A percentile compares a stretch with the other conserved stretches of the same genome.
These are phyloP conservation scores for Mycoemilia scoparia DNA, from an alignment of 192 early-diverging fungal genomes.

Conservation along the genomic window DNA sequence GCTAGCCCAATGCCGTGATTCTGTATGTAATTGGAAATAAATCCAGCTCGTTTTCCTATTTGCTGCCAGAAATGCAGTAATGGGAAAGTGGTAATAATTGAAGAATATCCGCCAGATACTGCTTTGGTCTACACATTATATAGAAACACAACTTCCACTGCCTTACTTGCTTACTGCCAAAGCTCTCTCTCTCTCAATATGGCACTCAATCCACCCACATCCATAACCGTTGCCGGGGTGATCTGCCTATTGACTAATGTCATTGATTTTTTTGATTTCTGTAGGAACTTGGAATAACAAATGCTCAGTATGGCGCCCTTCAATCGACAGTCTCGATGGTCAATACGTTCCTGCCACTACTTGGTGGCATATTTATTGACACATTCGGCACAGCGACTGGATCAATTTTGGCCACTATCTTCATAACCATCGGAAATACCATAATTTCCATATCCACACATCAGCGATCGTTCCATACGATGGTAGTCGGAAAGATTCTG, in stretches of 20 bases:
- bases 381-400: constrained; percentile 39
- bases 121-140: constrained; percentile 2
- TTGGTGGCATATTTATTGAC: constrained; percentile 40
- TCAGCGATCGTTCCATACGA: constrained; percentile 18
- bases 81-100: constrained; percentile 1
- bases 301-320: constrained; percentile 42
- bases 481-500: constrained; percentile 35
- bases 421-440: constrained; percentile 35
- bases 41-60: too few species aligned
- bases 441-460: constrained; percentile 32
- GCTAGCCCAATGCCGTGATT: too few species aligned
- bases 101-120: neutral
- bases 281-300: constrained; percentile 40
- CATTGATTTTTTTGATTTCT: constrained; percentile 1
- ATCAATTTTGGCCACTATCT: constrained; percentile 30
- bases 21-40: too few species aligned
- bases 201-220: neutral
- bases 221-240: neutral
- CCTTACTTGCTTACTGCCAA: neutral
- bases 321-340: constrained; percentile 44
- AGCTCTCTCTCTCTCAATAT: neutral
- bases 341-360: constrained; percentile 34
- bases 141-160: constrained; percentile 1
- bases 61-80: too few species aligned
- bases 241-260: constrained; percentile 1